Conservation (phyloP, 75 land plant species). For the Selaginella tamariscina region DNA sequence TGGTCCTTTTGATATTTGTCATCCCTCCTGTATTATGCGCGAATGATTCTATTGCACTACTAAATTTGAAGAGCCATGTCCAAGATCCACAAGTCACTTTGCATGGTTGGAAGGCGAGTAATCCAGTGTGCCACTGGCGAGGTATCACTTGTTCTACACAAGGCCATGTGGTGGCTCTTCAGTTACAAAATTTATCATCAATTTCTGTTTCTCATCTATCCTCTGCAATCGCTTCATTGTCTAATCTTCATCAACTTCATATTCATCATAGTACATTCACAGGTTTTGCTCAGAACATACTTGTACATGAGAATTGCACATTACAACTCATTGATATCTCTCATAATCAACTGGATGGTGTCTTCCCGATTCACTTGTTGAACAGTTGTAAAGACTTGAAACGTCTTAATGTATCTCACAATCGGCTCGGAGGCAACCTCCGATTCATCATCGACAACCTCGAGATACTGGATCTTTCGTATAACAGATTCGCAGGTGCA, state of each 20-base stretch:
- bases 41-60: too few relatives aligned
- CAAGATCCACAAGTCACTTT: too few relatives aligned
- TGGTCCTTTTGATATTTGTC: too few relatives aligned
- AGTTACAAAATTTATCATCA: background rate
- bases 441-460: too few relatives aligned
- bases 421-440: background rate
- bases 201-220: background rate
- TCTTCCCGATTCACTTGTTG: background rate
- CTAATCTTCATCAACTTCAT: background rate
- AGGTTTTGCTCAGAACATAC: background rate
- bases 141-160: background rate
- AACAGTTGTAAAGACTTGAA: background rate
- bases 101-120: background rate
- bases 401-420: background rate
- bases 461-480: too few relatives aligned
- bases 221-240: background rate
- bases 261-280: background rate
- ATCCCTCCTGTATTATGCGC: too few relatives aligned
- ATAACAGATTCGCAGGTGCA: too few relatives aligned
- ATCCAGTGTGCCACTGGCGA: background rate
- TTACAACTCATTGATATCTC: background rate
- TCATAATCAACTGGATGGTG: background rate
- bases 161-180: background rate
- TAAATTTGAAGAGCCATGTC: too few relatives aligned
- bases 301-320: background rate